Evolutionary conservation across 2,329 filamentous ascomycete genomes (phyloP).

Genomic region (Cladosporium halotolerans): DNA sequence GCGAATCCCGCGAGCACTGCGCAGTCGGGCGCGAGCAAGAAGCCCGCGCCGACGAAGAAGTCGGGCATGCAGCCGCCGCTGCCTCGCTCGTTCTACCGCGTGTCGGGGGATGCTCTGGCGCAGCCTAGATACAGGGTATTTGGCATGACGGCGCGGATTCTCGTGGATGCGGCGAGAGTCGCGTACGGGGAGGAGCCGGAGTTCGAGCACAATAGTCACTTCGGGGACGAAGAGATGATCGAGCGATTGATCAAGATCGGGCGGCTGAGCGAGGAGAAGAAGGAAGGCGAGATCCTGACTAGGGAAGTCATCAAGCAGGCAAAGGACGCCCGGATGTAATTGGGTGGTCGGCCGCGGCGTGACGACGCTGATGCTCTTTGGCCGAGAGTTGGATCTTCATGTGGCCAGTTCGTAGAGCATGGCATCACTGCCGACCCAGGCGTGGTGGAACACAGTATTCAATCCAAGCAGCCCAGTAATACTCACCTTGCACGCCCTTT

Average conservation of each 20-base stretch:
- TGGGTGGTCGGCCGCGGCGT: too few relatives aligned
- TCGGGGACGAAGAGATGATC: constrained; percentile 64
- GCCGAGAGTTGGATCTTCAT: too few relatives aligned
- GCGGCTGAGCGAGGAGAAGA: constrained; percentile 46
- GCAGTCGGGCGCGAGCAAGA: neutral
- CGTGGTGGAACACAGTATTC: too few relatives aligned
- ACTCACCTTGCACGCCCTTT: too few relatives aligned
- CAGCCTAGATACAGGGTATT: constrained; percentile 66
- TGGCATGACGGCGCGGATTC: constrained; percentile 87
- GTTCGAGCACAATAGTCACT: constrained; percentile 66
- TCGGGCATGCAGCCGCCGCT: constrained; percentile 20
- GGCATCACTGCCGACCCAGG: too few relatives aligned
- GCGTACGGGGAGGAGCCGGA: constrained; percentile 78
- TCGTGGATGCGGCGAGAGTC: constrained; percentile 80
- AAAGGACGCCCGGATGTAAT: constrained; percentile 27
- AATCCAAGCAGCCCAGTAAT: too few relatives aligned
- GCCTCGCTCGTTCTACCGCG: constrained; percentile 24
- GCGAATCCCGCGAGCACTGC: neutral
- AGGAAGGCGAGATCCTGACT: constrained; percentile 42
- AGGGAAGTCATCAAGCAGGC: constrained; percentile 32
- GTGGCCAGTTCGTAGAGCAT: too few relatives aligned
- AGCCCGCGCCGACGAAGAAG: neutral
- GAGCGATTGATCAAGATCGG: constrained; percentile 50
- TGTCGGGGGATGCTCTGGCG: constrained; percentile 22
- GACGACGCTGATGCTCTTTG: too few relatives aligned